Conservation (phyloP, 2,329 filamentous ascomycete species). For the Fonsecaea nubica region DNA sequence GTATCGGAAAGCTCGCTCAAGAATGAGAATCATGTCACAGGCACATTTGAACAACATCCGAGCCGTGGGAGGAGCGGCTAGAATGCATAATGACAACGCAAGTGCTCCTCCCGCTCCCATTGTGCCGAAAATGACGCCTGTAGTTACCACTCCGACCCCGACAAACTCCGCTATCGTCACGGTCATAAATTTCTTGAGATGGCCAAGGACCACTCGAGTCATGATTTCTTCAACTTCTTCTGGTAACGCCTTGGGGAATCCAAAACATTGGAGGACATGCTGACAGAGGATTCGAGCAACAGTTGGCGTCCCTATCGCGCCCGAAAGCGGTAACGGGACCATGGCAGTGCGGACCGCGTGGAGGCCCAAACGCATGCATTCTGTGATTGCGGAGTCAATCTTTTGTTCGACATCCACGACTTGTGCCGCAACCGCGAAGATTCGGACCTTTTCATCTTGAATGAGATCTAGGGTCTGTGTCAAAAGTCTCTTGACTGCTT, state of each 20-base stretch:
- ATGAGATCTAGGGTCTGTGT: constrained; percentile 44
- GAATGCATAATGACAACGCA: constrained; percentile 37
- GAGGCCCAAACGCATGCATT: constrained; percentile 44
- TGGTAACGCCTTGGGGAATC: constrained; percentile 38
- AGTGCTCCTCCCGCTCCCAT: constrained; percentile 42
- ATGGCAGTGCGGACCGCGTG: constrained; percentile 42
- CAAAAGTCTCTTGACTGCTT: constrained; percentile 43
- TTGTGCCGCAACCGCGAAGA: constrained; percentile 46
- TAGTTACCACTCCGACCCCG: constrained; percentile 28
- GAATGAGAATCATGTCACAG: constrained; percentile 45
- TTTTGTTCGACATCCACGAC: constrained; percentile 46
- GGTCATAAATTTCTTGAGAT: constrained; percentile 37
- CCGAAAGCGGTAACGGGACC: constrained; percentile 39
- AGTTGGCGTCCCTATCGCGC: constrained; percentile 39
- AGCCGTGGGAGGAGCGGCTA: constrained; percentile 44
- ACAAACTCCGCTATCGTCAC: constrained; percentile 35
- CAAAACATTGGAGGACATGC: constrained; percentile 39
- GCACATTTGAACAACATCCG: constrained; percentile 45
- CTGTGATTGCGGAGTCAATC: constrained; percentile 45
- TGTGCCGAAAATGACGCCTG: constrained; percentile 36
- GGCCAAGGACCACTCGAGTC: constrained; percentile 36
- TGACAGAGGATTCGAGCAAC: constrained; percentile 40
- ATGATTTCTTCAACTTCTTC: constrained; percentile 40
- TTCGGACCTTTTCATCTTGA: constrained; percentile 44
- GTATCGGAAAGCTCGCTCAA: constrained; percentile 43